Evolutionary conservation across 106 monocot species (phyloP), one percentile per base, ranked within the genome.

Genomic region (Dioscorea zingiberensis): DNA sequence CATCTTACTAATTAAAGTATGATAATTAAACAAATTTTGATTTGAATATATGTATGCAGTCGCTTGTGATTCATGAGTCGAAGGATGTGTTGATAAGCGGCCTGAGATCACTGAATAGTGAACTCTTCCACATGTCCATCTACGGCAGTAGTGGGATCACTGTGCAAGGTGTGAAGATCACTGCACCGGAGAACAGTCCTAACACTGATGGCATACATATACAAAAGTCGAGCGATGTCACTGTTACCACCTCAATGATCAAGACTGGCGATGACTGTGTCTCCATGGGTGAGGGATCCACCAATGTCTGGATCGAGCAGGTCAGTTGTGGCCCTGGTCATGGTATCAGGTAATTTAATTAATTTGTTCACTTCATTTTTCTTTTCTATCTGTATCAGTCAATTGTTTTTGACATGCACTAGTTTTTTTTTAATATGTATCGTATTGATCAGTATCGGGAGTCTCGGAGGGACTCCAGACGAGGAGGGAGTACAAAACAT

Each of bases 241-340:
- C 68, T 25, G 59, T 81, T 63, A 64, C 63, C 44, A 32, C 68
- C 56, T 25, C 57, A 27, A 58, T 3, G 54, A 82, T 82, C 17
- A 73, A 21, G 27, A 73, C 82, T 28, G 82, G 82, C 32, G 82
- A 82, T 15, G 82, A 82, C 29, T 82, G 82, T 60, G 47, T 82
- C 59, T 82, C 82, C 59, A 27, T 82, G 6, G 77, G 77, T 17
- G 59, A 57, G 13, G 82, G 73, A 21, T 25, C 73, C 3, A 13
- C 69, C 26, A 54, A 72, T 15, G 48, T 82, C 16, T 74, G 64
- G 73, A 65, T 82, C 60, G 69, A 82, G 55, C 15, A 59, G 2
- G 30, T 82, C 60, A 45, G 7, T 61, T 82, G 82, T 28, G 82
- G 82, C 12, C 82, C 82, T 4, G 82, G 82, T 1, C 77, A 82